A percentile compares a stretch with the other conserved stretches of the same genome.
phyloP scores from a whole-genome alignment of 2,329 filamentous ascomycete genomes.

The Talaromyces marneffei region DNA sequence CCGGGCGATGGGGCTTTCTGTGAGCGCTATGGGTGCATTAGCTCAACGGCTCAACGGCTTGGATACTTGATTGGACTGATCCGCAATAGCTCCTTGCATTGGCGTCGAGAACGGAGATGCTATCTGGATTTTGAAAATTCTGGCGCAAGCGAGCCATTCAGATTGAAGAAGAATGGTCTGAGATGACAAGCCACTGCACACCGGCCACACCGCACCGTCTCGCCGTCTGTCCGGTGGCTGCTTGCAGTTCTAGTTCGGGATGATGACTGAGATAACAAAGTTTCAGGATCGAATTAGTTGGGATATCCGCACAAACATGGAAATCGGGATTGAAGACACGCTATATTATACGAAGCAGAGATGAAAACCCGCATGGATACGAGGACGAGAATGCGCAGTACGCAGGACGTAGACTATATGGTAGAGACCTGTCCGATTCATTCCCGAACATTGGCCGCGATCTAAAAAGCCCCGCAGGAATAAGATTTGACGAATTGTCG shows the following conservation, averaged over 20 bases:
- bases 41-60: slow-evolving; percentile 6
- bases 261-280: not conserved
- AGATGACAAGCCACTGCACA: not conserved
- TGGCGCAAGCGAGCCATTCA: not conserved
- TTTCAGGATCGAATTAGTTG: not conserved
- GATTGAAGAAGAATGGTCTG: not conserved
- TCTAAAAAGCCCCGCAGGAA: not conserved
- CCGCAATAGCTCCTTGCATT: not conserved
- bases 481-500: not conserved
- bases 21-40: slow-evolving; percentile 3
- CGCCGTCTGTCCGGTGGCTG: not conserved
- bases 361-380: not conserved
- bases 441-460: not conserved
- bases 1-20: not conserved
- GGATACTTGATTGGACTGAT: not conserved
- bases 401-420: not conserved
- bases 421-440: not conserved
- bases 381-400: not conserved
- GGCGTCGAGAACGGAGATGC: not conserved
- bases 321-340: not conserved
- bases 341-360: not conserved
- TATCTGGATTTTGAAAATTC: not conserved
- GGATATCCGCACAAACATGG: not conserved
- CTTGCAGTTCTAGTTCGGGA: not conserved
- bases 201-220: not conserved